Evolutionary conservation across 2,329 filamentous ascomycete species (phyloP).

Genomic region (Gaeumannomyces tritici): DNA sequence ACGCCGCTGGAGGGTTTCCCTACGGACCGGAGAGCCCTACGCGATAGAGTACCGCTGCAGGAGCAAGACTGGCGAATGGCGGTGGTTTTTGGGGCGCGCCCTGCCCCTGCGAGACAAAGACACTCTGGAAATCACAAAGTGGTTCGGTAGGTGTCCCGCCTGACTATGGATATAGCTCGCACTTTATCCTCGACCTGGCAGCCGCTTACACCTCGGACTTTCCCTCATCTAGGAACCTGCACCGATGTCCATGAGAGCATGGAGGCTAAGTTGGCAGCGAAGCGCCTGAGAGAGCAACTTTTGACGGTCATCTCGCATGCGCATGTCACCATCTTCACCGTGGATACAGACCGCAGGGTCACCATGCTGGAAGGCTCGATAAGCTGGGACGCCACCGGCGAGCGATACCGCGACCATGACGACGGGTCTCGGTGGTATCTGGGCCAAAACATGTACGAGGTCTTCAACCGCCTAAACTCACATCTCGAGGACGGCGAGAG

Average conservation of each 20-base stretch:
- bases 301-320: conserved; percentile 66
- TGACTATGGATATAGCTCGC: background rate
- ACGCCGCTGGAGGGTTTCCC: conserved; percentile 49
- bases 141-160: conserved; percentile 48
- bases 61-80: conserved; percentile 58
- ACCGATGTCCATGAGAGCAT: conserved; percentile 72
- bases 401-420: conserved; percentile 20
- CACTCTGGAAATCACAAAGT: conserved; percentile 61
- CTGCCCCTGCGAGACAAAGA: conserved; percentile 57
- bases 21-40: conserved; percentile 60
- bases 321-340: conserved; percentile 65
- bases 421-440: conserved; percentile 38
- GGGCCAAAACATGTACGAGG: conserved; percentile 53
- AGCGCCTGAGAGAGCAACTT: conserved; percentile 59
- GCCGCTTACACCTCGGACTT: background rate
- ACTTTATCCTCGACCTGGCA: background rate
- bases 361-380: conserved; percentile 63
- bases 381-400: conserved; percentile 34
- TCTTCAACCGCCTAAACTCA: conserved; percentile 44
- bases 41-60: conserved; percentile 61
- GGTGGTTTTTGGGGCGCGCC: conserved; percentile 71
- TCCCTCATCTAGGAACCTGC: conserved; percentile 44
- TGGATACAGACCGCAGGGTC: conserved; percentile 51
- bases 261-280: conserved; percentile 55
- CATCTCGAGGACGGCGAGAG: conserved; percentile 31